Evolutionary conservation across 2,329 filamentous ascomycete genomes (phyloP).

Genomic region (Epichloe aotearoae): DNA sequence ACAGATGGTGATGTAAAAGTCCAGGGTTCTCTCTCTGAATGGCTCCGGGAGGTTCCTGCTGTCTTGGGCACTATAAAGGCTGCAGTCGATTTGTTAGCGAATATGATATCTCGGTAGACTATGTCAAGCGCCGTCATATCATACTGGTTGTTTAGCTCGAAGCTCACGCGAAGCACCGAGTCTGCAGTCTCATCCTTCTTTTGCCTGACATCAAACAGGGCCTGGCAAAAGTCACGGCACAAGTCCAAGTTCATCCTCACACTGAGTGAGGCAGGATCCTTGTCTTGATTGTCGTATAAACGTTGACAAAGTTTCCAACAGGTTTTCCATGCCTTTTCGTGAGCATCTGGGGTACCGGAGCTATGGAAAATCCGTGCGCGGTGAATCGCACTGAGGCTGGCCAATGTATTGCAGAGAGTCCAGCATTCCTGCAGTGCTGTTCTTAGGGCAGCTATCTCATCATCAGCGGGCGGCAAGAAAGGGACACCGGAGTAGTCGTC

Average conservation of each 20-base stretch:
- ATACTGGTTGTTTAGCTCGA: slow-evolving; percentile 86
- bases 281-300: slow-evolving; percentile 69
- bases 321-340: slow-evolving; percentile 83
- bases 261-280: slow-evolving; percentile 51
- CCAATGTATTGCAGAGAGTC: slow-evolving; percentile 85
- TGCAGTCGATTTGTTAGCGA: slow-evolving; percentile 13
- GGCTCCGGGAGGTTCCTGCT: slow-evolving; percentile 64
- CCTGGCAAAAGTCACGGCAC: slow-evolving; percentile 83
- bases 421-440: slow-evolving; percentile 78
- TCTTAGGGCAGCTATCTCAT: slow-evolving; percentile 55
- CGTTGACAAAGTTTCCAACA: slow-evolving; percentile 91
- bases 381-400: slow-evolving; percentile 72
- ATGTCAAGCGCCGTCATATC: slow-evolving; percentile 10
- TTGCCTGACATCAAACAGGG: slow-evolving; percentile 73
- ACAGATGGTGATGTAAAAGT: slow-evolving; percentile 89
- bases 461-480: slow-evolving; percentile 31
- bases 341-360: slow-evolving; percentile 59
- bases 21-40: slow-evolving; percentile 78
- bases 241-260: slow-evolving; percentile 69
- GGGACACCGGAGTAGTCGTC: slow-evolving; percentile 29
- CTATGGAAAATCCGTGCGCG: slow-evolving; percentile 66
- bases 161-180: slow-evolving; percentile 80
- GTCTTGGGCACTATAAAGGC: slow-evolving; percentile 82
- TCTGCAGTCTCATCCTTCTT: slow-evolving; percentile 68
- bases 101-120: not conserved